These are phyloP conservation scores for Fusarium udum DNA, from an alignment of 2,329 filamentous ascomycete species.

Conservation along the genomic window DNA sequence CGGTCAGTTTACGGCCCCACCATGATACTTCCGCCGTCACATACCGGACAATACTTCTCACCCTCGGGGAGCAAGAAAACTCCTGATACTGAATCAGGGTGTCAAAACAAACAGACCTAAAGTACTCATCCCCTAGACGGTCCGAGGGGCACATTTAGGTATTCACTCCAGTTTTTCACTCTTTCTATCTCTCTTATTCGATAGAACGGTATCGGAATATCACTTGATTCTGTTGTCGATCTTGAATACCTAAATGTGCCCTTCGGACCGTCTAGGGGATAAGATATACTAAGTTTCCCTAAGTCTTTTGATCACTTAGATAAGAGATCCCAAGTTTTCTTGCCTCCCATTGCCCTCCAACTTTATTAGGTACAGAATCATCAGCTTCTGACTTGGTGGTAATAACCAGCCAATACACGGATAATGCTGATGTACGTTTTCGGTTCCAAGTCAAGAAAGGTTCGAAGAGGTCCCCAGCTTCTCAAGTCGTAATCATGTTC, in stretches of 20 bases:
- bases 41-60: neutral
- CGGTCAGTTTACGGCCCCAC: slow-evolving; percentile 11
- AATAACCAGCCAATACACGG: neutral
- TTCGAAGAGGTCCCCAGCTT: neutral
- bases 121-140: neutral
- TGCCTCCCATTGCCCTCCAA: neutral
- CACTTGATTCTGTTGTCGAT: too few species aligned
- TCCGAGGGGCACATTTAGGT: too few species aligned
- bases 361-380: neutral
- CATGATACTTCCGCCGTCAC: neutral
- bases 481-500: neutral
- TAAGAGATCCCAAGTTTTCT: neutral
- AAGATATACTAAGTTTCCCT: neutral
- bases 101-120: neutral
- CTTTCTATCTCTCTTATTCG: too few species aligned
- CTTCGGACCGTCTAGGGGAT: neutral
- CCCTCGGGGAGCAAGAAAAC: neutral
- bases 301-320: neutral
- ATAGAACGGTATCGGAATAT: too few species aligned
- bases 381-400: neutral
- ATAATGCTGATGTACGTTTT: neutral
- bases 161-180: too few species aligned
- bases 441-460: neutral
- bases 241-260: too few species aligned
- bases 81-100: neutral